Percentiles rank a stretch among this genome's conserved stretches.
These are phyloP conservation scores for Graphiopsis chlorocephala DNA, from an alignment of 2,329 filamentous ascomycete genomes.

Conservation along the genomic window DNA sequence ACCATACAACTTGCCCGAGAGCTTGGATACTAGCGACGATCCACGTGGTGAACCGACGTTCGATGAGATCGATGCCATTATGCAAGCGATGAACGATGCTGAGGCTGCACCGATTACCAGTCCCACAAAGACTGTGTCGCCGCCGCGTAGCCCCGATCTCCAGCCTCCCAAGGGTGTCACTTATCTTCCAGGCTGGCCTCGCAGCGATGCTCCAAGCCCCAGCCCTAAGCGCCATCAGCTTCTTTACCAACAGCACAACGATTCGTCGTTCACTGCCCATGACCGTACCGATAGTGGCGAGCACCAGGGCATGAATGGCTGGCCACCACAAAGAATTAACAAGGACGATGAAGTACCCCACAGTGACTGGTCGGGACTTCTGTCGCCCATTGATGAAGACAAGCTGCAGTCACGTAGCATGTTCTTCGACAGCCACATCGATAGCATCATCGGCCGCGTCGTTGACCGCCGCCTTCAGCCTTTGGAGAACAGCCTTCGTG, in stretches of 20 bases:
- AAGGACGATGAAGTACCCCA: constrained; percentile 63
- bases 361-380: constrained; percentile 89
- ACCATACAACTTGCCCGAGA: constrained; percentile 19
- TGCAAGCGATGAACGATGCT: constrained; percentile 74
- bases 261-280: constrained; percentile 35
- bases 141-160: constrained; percentile 27
- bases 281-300: constrained; percentile 43
- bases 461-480: constrained; percentile 75
- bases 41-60: constrained; percentile 52
- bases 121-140: constrained; percentile 14
- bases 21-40: constrained; percentile 19
- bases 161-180: constrained; percentile 31
- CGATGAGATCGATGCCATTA: constrained; percentile 88
- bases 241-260: constrained; percentile 17
- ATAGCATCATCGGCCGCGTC: constrained; percentile 76
- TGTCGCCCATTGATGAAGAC: constrained; percentile 77
- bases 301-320: constrained; percentile 34
- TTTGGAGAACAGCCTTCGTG: constrained; percentile 72
- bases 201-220: constrained; percentile 71
- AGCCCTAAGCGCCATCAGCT: constrained; percentile 48
- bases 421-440: constrained; percentile 90
- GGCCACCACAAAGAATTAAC: constrained; percentile 45
- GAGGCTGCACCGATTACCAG: constrained; percentile 31
- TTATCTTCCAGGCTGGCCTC: constrained; percentile 36
- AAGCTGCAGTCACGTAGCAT: constrained; percentile 77